These are phyloP conservation scores for Cordyceps cicadae DNA, from an alignment of 2,329 filamentous ascomycete species.

Conservation along the genomic window DNA sequence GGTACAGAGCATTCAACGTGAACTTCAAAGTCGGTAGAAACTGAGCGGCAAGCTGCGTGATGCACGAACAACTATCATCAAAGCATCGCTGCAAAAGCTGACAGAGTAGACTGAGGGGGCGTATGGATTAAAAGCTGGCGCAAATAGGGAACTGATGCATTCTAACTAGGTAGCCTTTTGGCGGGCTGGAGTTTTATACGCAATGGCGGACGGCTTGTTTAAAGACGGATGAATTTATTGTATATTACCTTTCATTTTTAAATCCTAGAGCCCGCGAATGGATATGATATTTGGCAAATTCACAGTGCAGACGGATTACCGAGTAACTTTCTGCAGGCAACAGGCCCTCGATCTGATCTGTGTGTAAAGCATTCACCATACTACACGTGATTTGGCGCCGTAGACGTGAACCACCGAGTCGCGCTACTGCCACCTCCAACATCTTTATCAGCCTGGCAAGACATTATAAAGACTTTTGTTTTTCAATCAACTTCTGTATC, in stretches of 20 bases:
- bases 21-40: conserved; percentile 34
- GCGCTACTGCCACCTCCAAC: background rate
- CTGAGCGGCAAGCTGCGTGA: background rate
- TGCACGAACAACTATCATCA: background rate
- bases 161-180: background rate
- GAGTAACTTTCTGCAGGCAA: too few relatives aligned
- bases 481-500: background rate
- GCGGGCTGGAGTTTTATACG: conserved; percentile 9
- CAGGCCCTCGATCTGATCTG: too few relatives aligned
- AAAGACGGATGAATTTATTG: conserved; percentile 6
- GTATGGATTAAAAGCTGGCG: conserved; percentile 10
- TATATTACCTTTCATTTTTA: conserved; percentile 6
- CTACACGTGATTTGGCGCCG: conserved; percentile 12
- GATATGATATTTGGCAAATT: background rate
- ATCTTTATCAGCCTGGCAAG: background rate
- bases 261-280: background rate
- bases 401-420: background rate
- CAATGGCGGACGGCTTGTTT: conserved; percentile 1
- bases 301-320: background rate
- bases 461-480: background rate
- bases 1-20: conserved; percentile 41
- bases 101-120: background rate
- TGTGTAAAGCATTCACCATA: background rate
- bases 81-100: background rate
- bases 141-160: conserved; percentile 6